A percentile compares a stretch with the other conserved stretches of the same genome.
phyloP scores from a whole-genome alignment of 2,329 filamentous ascomycete species.

The Pseudogymnoascus sp. region DNA sequence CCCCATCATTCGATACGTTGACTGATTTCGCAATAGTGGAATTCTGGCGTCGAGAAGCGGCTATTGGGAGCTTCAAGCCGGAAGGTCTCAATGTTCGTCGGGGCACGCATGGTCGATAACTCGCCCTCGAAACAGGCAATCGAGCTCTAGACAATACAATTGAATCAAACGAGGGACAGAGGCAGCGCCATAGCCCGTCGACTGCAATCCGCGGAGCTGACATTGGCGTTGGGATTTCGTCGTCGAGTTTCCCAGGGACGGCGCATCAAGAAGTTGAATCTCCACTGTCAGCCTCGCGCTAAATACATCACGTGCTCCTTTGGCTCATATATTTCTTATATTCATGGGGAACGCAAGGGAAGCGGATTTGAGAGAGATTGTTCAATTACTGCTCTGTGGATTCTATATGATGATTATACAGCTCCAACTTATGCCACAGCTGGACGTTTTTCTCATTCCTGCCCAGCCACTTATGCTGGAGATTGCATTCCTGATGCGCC shows the following conservation, averaged over 20 bases:
- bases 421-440: not conserved
- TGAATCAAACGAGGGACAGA: conserved; percentile 48
- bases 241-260: not conserved
- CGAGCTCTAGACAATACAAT: conserved; percentile 26
- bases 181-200: conserved; percentile 56
- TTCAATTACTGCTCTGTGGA: conserved; percentile 1
- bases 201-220: conserved; percentile 29
- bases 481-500: not conserved
- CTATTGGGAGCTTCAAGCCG: not conserved
- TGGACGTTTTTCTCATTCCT: not conserved
- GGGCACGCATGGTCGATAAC: not conserved
- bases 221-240: conserved; percentile 22
- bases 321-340: not conserved
- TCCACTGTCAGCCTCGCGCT: conserved; percentile 1
- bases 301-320: not conserved
- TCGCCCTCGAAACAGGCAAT: not conserved
- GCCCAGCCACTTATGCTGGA: not conserved
- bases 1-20: not conserved
- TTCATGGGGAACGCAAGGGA: not conserved
- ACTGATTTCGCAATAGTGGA: not conserved
- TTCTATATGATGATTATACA: conserved; percentile 5
- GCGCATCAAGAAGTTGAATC: not conserved
- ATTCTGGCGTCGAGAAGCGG: not conserved
- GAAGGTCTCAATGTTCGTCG: not conserved
- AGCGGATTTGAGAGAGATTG: not conserved